Base-by-base conservation (phyloP, 305 asterid genomes). In the Lippia alba region DNA sequence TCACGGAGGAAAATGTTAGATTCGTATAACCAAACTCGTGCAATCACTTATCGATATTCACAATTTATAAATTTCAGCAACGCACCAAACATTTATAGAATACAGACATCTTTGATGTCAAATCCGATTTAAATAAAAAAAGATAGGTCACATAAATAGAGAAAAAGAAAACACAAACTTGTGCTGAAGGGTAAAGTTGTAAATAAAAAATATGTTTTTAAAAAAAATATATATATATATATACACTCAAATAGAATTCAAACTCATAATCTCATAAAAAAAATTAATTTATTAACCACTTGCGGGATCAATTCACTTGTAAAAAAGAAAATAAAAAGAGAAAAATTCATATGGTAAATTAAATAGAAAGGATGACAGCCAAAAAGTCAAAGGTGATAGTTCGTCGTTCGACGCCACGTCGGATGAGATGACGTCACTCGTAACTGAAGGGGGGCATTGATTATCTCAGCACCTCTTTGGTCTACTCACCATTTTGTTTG, bases 361-460 rank as follows among this genome's bases (percentile, higher is more conserved):
- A 14, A 61, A 16, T 16, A 20, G 6, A 17, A 14, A 8, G 15
- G 4, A 57, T 11, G 45, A 10, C 8, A 62, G 74, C 66, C 65
- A 30, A 14, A 50, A 32, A 75, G 64, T 76, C 79, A 67, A 73
- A 61, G 34, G 3, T 2, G 56, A 55, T 3, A 39, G 51, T 17
- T 54, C 46, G 61, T 61, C 59, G 70, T 61, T 67, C 79, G 53
- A 74, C 64, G 68, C 66, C 66, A 73, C 67, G 73, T 80, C 54
- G 69, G 75, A 67, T 33, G 6, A 3, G 57, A 55, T 49, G 76
- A 74, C 45, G 76, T 68, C 67, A 81, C 79, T 50, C 68, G 78
- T 74, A 81, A 81, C 82, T 1, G 82, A 78, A 67, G 77, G 80
- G 67, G 56, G 67, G 56, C 75, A 69, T 46, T 69, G 80, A 54